Conservation (phyloP, 2,329 filamentous ascomycete genomes). For the Alternaria gaisen region DNA sequence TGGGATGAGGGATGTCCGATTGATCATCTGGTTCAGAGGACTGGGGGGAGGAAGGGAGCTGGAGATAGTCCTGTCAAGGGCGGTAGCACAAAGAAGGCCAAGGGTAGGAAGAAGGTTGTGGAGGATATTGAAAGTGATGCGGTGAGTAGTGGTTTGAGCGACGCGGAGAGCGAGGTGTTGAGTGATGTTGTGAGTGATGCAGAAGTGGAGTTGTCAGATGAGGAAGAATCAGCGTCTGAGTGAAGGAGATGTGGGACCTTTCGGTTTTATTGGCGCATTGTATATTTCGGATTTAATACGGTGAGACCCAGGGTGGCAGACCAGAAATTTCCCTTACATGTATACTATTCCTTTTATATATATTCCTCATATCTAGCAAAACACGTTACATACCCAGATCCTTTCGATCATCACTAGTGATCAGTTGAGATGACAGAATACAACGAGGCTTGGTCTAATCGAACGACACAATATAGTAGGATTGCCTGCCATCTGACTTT, state of each 20-base stretch:
- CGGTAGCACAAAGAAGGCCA: constrained; percentile 25
- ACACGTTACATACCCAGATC: neutral
- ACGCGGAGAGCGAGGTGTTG: constrained; percentile 20
- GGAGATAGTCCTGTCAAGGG: constrained; percentile 26
- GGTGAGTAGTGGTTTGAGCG: constrained; percentile 29
- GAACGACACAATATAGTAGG: neutral
- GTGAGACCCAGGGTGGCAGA: neutral
- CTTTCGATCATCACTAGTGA: neutral
- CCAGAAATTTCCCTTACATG: neutral
- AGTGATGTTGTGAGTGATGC: constrained; percentile 42
- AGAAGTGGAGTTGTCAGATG: constrained; percentile 27
- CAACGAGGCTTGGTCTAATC: neutral
- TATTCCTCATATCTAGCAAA: neutral
- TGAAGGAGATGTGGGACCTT: neutral
- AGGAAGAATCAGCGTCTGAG: constrained; percentile 5
- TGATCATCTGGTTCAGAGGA: constrained; percentile 67
- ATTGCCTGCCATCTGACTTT: too few relatives aligned
- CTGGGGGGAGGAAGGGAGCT: constrained; percentile 62
- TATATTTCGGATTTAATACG: neutral
- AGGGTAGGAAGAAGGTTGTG: constrained; percentile 20
- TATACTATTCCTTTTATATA: neutral
- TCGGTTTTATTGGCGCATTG: neutral
- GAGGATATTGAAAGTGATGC: constrained; percentile 39
- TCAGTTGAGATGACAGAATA: neutral
- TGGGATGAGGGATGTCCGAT: constrained; percentile 73